Conservation (phyloP, 1,139 yeast genomes). For the Sugiyamaella japonica region DNA sequence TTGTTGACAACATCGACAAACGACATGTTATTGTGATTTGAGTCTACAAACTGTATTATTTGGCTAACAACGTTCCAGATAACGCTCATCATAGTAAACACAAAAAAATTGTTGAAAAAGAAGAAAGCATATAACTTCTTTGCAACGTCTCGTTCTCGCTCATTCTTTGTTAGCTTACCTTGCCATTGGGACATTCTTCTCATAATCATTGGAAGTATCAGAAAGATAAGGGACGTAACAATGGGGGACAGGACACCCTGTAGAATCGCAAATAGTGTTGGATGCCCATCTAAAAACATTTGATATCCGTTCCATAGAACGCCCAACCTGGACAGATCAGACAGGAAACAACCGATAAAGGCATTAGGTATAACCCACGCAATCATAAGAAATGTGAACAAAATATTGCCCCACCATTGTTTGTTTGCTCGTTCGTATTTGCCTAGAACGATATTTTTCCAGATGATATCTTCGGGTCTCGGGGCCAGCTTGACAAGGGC, state of each 20-base stretch:
- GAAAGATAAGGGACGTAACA: conserved; percentile 40
- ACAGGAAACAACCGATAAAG: conserved; percentile 44
- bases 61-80: conserved; percentile 43
- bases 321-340: conserved; percentile 42
- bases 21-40: conserved; percentile 26
- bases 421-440: conserved; percentile 37
- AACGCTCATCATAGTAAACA: conserved; percentile 44
- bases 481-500: conserved; percentile 39
- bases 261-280: conserved; percentile 39
- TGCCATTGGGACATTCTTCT: conserved; percentile 43
- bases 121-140: conserved; percentile 43
- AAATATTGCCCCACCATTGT: conserved; percentile 40
- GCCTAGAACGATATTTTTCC: conserved; percentile 41
- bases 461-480: conserved; percentile 42
- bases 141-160: conserved; percentile 44
- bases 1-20: conserved; percentile 30
- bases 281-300: conserved; percentile 34
- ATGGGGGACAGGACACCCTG: conserved; percentile 46
- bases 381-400: conserved; percentile 37
- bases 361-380: conserved; percentile 47
- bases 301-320: conserved; percentile 41
- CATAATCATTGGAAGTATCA: conserved; percentile 42
- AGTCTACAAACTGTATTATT: conserved; percentile 33
- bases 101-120: conserved; percentile 43
- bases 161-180: conserved; percentile 42